Conservation (phyloP, 495 filamentous ascomycete species). For the Hypoxylon rickii region DNA sequence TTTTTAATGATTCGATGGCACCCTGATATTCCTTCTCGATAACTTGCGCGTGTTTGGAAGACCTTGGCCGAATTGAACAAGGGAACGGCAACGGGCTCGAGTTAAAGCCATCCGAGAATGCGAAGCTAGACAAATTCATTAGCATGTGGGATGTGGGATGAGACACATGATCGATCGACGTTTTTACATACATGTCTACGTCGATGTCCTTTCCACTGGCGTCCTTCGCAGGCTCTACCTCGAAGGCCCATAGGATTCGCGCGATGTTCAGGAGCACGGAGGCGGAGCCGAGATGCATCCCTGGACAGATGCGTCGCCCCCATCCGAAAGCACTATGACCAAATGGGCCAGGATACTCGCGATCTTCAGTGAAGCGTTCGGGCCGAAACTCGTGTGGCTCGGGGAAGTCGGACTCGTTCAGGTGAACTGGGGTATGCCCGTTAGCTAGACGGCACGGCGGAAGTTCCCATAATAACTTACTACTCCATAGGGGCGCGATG, state of each 20-base stretch:
- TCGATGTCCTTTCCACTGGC: slow-evolving; percentile 51
- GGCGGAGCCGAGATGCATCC: slow-evolving; percentile 55
- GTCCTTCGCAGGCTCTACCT: slow-evolving; percentile 52
- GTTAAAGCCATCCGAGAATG: slow-evolving; percentile 58
- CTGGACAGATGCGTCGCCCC: slow-evolving; percentile 62
- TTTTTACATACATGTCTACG: slow-evolving; percentile 49
- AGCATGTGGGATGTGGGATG: neutral
- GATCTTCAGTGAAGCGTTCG: slow-evolving; percentile 45
- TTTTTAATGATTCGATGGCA: slow-evolving; percentile 36
- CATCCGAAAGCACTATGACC: slow-evolving; percentile 64
- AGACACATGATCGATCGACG: neutral
- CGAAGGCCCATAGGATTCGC: slow-evolving; percentile 57
- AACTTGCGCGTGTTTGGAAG: slow-evolving; percentile 34
- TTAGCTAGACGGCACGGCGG: slow-evolving; percentile 4
- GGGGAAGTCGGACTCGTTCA: slow-evolving; percentile 62
- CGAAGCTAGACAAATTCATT: slow-evolving; percentile 39
- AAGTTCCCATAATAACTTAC: slow-evolving; percentile 48
- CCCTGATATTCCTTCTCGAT: slow-evolving; percentile 39
- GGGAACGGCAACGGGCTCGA: slow-evolving; percentile 54
- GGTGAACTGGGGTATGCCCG: slow-evolving; percentile 45
- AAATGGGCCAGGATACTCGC: slow-evolving; percentile 56
- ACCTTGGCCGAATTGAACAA: slow-evolving; percentile 49
- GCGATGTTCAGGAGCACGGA: slow-evolving; percentile 58
- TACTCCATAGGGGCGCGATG: slow-evolving; percentile 52
- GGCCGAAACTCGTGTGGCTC: slow-evolving; percentile 57